phyloP scores from a whole-genome alignment of 2,329 filamentous ascomycete genomes.

The Colletotrichum liaoningense region DNA sequence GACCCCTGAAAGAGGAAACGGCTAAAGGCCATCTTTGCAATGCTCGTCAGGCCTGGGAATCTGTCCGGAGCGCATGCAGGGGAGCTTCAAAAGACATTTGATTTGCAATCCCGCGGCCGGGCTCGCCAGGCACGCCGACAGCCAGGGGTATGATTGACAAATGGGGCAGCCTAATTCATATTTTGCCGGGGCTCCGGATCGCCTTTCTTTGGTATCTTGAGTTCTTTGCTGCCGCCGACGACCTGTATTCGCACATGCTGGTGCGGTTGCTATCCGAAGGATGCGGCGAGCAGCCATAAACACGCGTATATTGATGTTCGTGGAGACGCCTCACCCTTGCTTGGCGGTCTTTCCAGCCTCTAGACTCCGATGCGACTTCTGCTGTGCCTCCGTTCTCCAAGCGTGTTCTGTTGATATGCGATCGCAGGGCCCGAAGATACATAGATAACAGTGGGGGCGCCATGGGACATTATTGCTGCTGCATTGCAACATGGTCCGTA shows the following conservation, averaged over 20 bases:
- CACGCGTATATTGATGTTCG: constrained; percentile 11
- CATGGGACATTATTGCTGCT: not conserved
- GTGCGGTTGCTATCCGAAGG: not conserved
- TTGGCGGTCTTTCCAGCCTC: not conserved
- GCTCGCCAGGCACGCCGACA: constrained; percentile 16
- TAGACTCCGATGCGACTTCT: not conserved
- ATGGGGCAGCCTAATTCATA: constrained; percentile 3
- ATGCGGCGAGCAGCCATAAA: not conserved
- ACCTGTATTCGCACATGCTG: not conserved
- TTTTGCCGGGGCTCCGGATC: constrained; percentile 6
- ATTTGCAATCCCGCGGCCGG: constrained; percentile 23
- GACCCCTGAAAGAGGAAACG: not conserved
- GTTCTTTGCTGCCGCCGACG: not conserved
- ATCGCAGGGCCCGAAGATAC: constrained; percentile 4
- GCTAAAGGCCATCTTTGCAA: not conserved
- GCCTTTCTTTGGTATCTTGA: not conserved
- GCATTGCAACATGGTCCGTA: constrained; percentile 3
- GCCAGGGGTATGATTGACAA: constrained; percentile 7
- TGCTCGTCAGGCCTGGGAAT: not conserved
- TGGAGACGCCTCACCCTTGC: not conserved
- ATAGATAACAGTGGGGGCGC: constrained; percentile 10
- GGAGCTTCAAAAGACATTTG: constrained; percentile 12
- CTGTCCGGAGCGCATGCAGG: not conserved
- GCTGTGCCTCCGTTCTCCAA: constrained; percentile 5
- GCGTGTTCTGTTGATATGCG: not conserved